Base-by-base conservation (phyloP, 768 basidiomycete species). In the Mycena belliarum region DNA sequence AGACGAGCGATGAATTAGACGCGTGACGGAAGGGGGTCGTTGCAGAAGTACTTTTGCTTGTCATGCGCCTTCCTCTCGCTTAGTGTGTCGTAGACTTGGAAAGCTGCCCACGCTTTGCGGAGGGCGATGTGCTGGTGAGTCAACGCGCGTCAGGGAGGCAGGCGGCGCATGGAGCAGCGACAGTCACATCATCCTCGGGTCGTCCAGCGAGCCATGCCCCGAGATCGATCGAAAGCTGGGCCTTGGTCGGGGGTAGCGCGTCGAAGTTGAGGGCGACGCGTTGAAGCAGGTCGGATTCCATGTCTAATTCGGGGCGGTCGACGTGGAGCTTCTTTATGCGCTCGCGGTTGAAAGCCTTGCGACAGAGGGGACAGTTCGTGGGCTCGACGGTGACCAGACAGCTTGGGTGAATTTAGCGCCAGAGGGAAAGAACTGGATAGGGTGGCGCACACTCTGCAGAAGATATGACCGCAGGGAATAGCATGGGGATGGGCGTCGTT, bases 401-500 rank as follows among this genome's bases (percentile, higher is more conserved):
- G 53, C 86, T 88, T 47, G 47, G 8, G 23, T 16, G 20, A 24
- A 52, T 16, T 43, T 52, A 60, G 43, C 49, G 45, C 20, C 38
- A 12, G 56, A 58, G 57, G 51, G 42, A 42, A 29, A 59, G 7
- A 6, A 32, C 12, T 32, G 12, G 29, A 50, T 11, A 9, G 7
- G 9, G 45, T 32, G 46, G 79, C 87, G 68, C 67, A 89, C 88
- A 74, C 70, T 67, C 76, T 76, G 68, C 89, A 91, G 75, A 91
- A 90, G 35, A 88, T 80, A 70, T 91, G 88, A 37, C 89, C 89
- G 65, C 89, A 92, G 28, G 85, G 80, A 60, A 91, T 89, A 14
- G 83, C 86, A 69, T 88, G 82, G 6, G 88, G 89, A 45, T 81
- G 75, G 65, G 79, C 79, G 40, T 74, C 70, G 37, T 76, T 69